Percentiles rank a stretch among this genome's conserved stretches.
These are phyloP conservation scores for Schwanniomyces sp. DNA, from an alignment of 805 yeast species.

Conservation along the genomic window DNA sequence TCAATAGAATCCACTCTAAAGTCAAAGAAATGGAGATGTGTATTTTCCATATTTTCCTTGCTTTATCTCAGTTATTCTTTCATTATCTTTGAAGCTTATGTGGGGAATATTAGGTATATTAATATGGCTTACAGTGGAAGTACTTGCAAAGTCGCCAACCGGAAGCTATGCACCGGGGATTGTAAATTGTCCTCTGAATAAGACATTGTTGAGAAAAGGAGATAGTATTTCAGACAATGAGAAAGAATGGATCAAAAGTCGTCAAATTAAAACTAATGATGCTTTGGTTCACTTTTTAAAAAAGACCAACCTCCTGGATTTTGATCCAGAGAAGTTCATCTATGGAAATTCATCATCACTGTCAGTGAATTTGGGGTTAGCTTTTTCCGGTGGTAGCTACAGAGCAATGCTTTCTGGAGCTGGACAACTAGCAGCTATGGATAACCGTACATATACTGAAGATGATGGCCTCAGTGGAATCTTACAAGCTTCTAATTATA, in stretches of 20 bases:
- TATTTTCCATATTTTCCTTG: too few relatives aligned
- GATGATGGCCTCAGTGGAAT: conserved; percentile 64
- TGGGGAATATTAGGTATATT: neutral
- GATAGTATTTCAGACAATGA: conserved; percentile 22
- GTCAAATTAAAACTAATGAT: conserved; percentile 21
- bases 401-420: conserved; percentile 69
- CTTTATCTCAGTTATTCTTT: too few relatives aligned
- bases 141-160: conserved; percentile 17
- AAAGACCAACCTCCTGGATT: conserved; percentile 19
- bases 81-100: neutral
- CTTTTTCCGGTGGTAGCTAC: conserved; percentile 43
- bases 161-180: conserved; percentile 30
- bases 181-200: conserved; percentile 25
- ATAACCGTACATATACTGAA: conserved; percentile 60
- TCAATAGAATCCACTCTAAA: too few relatives aligned
- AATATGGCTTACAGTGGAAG: neutral
- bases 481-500: conserved; percentile 65
- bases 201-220: conserved; percentile 23
- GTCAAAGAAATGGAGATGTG: too few relatives aligned
- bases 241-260: conserved; percentile 19
- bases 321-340: conserved; percentile 21
- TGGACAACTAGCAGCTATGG: conserved; percentile 78
- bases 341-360: conserved; percentile 9
- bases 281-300: conserved; percentile 23
- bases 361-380: conserved; percentile 27